Conservation (phyloP, 106 monocot species). For the Allium cepa region DNA sequence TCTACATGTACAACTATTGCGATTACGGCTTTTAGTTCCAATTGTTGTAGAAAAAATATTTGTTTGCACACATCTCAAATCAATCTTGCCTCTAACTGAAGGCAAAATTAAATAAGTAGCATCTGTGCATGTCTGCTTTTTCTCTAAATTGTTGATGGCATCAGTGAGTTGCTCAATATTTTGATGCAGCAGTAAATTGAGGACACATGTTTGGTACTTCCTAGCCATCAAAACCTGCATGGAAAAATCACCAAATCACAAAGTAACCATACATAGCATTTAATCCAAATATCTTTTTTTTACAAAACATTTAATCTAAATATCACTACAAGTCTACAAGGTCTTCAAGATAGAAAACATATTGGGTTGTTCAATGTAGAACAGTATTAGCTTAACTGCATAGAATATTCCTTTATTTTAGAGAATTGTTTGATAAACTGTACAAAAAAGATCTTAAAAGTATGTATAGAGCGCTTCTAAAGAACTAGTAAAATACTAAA, state of each 20-base stretch:
- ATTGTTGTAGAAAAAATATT: slow-evolving; percentile 4
- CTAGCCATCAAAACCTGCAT: slow-evolving; percentile 39
- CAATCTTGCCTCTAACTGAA: slow-evolving; percentile 26
- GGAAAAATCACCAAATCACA: background rate
- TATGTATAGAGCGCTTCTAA: no score
- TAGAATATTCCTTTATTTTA: no score
- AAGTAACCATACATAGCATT: no score
- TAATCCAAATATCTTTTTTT: no score
- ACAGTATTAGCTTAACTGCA: no score
- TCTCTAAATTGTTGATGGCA: slow-evolving; percentile 7
- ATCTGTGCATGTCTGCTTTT: slow-evolving; percentile 7
- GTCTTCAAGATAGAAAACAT: no score
- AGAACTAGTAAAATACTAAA: no score
- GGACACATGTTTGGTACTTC: slow-evolving; percentile 36
- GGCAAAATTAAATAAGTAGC: slow-evolving; percentile 54
- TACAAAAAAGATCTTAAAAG: no score
- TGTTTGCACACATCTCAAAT: slow-evolving; percentile 44
- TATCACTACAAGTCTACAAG: no score
- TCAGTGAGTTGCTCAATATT: slow-evolving; percentile 18
- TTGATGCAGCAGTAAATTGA: slow-evolving; percentile 37
- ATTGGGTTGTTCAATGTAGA: no score
- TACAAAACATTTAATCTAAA: no score
- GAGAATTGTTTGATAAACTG: no score
- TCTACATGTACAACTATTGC: slow-evolving; percentile 11
- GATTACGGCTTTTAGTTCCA: background rate